phyloP scores from a whole-genome alignment of 169 alveolate genomes.

The Cryptosporidium muris region DNA sequence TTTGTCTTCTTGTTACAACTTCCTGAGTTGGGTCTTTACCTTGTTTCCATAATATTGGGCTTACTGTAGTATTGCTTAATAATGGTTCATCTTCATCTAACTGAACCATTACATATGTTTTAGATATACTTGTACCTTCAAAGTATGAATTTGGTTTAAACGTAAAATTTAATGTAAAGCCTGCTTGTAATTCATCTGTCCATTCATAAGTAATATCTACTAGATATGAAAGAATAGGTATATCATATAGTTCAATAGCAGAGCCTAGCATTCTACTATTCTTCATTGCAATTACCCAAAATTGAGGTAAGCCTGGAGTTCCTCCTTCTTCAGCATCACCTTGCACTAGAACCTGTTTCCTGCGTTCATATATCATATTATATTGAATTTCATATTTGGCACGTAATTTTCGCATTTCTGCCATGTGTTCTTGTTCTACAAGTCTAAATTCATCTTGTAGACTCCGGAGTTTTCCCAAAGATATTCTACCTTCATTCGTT shows the following conservation, averaged over 20 bases:
- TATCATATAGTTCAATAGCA: conserved; percentile 74
- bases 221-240: conserved; percentile 69
- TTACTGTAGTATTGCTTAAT: conserved; percentile 55
- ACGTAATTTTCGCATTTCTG: conserved; percentile 59
- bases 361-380: conserved; percentile 6
- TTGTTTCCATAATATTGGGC: conserved; percentile 43
- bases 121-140: conserved; percentile 64
- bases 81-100: conserved; percentile 66
- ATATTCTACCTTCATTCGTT: conserved; percentile 33
- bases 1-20: conserved; percentile 61
- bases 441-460: conserved; percentile 27
- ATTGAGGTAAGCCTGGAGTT: conserved; percentile 72
- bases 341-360: conserved; percentile 31
- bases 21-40: conserved; percentile 70
- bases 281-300: conserved; percentile 74
- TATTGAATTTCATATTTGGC: conserved; percentile 49
- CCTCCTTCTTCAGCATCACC: conserved; percentile 44
- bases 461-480: conserved; percentile 27
- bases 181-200: conserved; percentile 72
- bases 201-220: conserved; percentile 72
- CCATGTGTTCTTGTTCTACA: conserved; percentile 36
- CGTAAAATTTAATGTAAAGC: conserved; percentile 71
- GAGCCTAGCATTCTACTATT: conserved; percentile 71
- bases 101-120: conserved; percentile 64
- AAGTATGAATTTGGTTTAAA: conserved; percentile 75